Evolutionary conservation across 208 protist species (phyloP), one percentile per base, ranked within the genome.

Genomic region (Spironucleus salmonicida): DNA sequence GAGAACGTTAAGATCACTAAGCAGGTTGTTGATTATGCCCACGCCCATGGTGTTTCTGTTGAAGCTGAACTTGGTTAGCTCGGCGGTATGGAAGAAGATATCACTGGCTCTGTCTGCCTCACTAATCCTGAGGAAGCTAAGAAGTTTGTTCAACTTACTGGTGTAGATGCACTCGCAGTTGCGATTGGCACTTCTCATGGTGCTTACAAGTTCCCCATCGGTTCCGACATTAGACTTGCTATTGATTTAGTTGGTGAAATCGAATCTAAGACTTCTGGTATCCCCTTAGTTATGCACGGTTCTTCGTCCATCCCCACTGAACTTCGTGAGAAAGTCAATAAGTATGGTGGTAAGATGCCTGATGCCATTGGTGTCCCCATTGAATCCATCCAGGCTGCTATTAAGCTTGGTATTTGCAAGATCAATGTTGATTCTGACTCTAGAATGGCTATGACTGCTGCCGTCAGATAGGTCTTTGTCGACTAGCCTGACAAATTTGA

Each of bases 141-240:
- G 13, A 59, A 77, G 27, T 84, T 85, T 39, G 67, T 82, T 42
- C 66, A 57, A 27, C 53, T 35, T 27, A 84, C 82, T 57, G 75
- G 75, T 40, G 81, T 85, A 38, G 82, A 85, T 76, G 64, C 77
- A 19, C 82, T 85, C 49, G 82, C 82, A 66, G 76, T 85, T 74
- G 78, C 81, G 4, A 84, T 84, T 62, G 82, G 82, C 39, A 85
- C 82, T 34, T 82, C 77, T 58, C 82, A 85, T 42, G 82, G 82
- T 58, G 82, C 82, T 38, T 85, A 85, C 81, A 85, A 85, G 64
- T 85, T 84, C 82, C 49, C 59, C n/a, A 40, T 58, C 42, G 74
- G 38, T 13, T 57, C 27, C n/a, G 13, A 68, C 0, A 32, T 42
- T 40, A 35, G 23, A 29, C 76, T 85, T n/a, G 49, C 59, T 15